Conservation (phyloP, 306 rosid species). For the Begonia masoniana region DNA sequence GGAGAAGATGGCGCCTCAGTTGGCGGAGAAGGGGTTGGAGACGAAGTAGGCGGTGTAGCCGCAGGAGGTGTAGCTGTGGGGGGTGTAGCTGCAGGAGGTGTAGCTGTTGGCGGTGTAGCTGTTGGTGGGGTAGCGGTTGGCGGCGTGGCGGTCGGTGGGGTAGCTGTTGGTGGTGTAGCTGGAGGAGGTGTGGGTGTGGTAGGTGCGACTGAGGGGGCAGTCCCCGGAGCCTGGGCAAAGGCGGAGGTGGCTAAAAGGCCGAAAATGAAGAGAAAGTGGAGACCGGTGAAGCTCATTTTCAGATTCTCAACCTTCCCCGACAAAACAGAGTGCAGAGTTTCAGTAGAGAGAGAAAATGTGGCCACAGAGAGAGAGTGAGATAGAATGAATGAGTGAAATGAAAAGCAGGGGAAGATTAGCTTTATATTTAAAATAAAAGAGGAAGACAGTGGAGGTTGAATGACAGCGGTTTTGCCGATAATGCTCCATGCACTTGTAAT, state of each 20-base stretch:
- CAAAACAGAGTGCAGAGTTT: neutral
- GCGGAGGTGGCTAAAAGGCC: conserved; percentile 3
- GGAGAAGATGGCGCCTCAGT: conserved; percentile 5
- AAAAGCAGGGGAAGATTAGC: no score
- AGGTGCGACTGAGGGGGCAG: neutral
- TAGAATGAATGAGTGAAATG: neutral
- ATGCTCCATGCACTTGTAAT: no score
- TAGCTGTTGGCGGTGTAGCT: neutral
- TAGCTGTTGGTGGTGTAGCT: neutral
- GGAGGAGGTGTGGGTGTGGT: conserved; percentile 1
- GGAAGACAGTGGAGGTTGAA: neutral
- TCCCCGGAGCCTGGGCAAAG: conserved; percentile 7
- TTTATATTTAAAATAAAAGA: neutral
- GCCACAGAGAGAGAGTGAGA: neutral
- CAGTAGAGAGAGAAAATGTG: neutral
- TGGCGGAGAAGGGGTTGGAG: conserved; percentile 6
- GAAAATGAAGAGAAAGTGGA: neutral
- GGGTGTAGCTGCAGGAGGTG: neutral
- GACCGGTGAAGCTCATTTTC: conserved; percentile 9
- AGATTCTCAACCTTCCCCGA: neutral
- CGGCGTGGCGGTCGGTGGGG: neutral
- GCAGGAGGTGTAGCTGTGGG: neutral
- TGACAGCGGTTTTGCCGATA: neutral
- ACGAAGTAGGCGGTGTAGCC: neutral
- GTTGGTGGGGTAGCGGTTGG: neutral